Percentiles rank a stretch among this genome's conserved stretches.
Conservation (phyloP, 371 early-diverging fungal species). For the Umbelopsis sp. region DNA sequence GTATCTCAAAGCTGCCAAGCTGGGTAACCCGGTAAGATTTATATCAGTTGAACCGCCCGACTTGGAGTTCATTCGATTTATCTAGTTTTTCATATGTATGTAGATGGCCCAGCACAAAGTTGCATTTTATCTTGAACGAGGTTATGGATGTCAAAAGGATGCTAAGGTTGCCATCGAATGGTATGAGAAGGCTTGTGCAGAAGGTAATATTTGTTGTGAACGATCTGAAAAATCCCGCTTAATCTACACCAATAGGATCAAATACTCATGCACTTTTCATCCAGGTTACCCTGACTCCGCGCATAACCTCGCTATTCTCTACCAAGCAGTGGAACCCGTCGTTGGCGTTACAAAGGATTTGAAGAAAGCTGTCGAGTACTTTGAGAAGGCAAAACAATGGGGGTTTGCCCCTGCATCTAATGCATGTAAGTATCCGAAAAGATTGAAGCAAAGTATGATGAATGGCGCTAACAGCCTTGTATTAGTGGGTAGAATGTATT, state of each 20-base stretch:
- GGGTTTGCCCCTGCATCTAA: conserved; percentile 60
- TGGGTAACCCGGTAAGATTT: conserved; percentile 54
- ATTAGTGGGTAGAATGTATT: conserved; percentile 48
- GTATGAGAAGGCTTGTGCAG: conserved; percentile 54
- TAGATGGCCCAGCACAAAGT: conserved; percentile 66
- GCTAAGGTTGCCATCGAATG: conserved; percentile 51
- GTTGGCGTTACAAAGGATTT: conserved; percentile 45
- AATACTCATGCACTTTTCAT: not conserved
- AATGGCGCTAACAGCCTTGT: not conserved
- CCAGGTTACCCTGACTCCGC: conserved; percentile 65
- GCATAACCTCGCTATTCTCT: conserved; percentile 61
- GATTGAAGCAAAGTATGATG: too few species aligned
- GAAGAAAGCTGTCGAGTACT: conserved; percentile 54
- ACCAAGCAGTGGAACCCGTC: conserved; percentile 52
- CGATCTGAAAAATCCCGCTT: too few species aligned
- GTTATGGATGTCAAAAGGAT: conserved; percentile 46
- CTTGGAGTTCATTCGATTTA: not conserved
- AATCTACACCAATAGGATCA: too few species aligned
- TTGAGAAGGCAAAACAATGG: conserved; percentile 56
- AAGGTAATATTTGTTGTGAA: conserved; percentile 37
- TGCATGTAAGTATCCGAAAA: conserved; percentile 36
- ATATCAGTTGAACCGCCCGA: not conserved
- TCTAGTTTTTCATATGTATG: not conserved
- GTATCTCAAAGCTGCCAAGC: conserved; percentile 57
- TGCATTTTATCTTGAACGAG: conserved; percentile 57